Evolutionary conservation across 2,329 filamentous ascomycete genomes (phyloP).

Genomic region (Xylariaceae sp.): DNA sequence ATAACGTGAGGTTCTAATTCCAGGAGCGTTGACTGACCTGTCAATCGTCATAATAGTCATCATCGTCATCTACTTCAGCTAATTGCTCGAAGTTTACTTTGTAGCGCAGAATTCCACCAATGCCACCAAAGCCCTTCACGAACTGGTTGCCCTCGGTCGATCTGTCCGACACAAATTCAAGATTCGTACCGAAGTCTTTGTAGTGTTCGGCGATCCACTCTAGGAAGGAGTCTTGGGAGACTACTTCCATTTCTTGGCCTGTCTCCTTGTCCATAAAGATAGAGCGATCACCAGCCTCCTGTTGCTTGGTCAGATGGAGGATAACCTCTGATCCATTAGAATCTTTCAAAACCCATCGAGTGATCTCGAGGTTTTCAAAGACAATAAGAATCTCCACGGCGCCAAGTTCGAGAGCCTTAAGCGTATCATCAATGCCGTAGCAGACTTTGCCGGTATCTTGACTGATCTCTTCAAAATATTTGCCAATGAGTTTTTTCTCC

Average conservation of each 20-base stretch:
- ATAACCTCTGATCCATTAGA: conserved; percentile 74
- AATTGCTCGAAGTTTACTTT: conserved; percentile 99
- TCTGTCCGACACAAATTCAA: conserved; percentile 97
- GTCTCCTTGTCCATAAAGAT: conserved; percentile 95
- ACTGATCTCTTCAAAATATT: conserved; percentile 99
- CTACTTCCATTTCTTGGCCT: conserved; percentile 95
- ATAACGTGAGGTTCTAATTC: conserved; percentile 21
- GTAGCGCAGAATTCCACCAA: conserved; percentile 96
- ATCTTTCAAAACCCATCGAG: conserved; percentile 86
- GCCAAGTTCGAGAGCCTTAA: conserved; percentile 95
- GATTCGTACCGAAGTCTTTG: conserved; percentile 92
- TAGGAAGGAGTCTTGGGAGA: conserved; percentile 89
- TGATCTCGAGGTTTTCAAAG: conserved; percentile 96
- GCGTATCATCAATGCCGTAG: conserved; percentile 96
- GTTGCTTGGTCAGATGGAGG: conserved; percentile 85
- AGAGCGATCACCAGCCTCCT: conserved; percentile 76
- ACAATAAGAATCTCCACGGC: conserved; percentile 94
- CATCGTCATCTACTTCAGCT: conserved; percentile 86
- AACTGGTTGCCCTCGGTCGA: conserved; percentile 99
- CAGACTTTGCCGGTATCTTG: conserved; percentile 96
- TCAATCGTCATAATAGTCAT: conserved; percentile 82
- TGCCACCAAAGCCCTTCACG: conserved; percentile 98
- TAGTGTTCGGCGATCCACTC: conserved; percentile 99
- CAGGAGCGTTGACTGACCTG: conserved; percentile 37
- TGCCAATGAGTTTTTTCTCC: conserved; percentile 99